phyloP scores from a whole-genome alignment of 495 filamentous ascomycete species.

The Hypoxylon lienhwacheense region DNA sequence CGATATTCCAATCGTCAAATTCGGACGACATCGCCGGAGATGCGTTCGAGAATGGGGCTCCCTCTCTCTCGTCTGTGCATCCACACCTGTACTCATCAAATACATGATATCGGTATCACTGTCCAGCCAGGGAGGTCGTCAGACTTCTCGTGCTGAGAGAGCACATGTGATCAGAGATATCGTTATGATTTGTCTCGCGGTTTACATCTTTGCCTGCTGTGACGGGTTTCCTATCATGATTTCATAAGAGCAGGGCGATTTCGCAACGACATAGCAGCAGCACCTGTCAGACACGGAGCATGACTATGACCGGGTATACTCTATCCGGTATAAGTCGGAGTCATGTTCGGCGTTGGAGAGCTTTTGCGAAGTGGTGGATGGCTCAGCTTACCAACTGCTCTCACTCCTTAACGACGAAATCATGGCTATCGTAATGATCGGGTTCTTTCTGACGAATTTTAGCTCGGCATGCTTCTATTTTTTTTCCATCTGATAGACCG shows the following conservation, averaged over 20 bases:
- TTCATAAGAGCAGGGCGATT: slow-evolving; percentile 14
- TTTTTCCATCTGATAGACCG: slow-evolving; percentile 30
- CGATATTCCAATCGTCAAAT: slow-evolving; percentile 23
- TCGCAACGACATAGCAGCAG: background rate
- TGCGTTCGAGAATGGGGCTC: too few relatives aligned
- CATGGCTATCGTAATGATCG: slow-evolving; percentile 34
- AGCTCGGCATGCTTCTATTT: too few relatives aligned
- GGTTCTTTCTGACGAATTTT: slow-evolving; percentile 35
- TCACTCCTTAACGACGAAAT: slow-evolving; percentile 37
- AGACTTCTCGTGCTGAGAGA: slow-evolving; percentile 24
- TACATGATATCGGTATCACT: slow-evolving; percentile 26
- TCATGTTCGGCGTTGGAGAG: slow-evolving; percentile 32
- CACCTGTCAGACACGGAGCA: slow-evolving; percentile 2
- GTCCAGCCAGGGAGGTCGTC: slow-evolving; percentile 15
- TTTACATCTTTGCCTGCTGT: slow-evolving; percentile 11
- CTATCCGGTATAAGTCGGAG: slow-evolving; percentile 30
- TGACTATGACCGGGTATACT: slow-evolving; percentile 23
- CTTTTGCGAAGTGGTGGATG: slow-evolving; percentile 42
- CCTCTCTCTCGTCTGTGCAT: slow-evolving; percentile 36
- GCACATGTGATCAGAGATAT: slow-evolving; percentile 10
- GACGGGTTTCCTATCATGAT: slow-evolving; percentile 19
- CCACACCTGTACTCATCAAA: slow-evolving; percentile 27
- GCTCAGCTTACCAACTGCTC: slow-evolving; percentile 34
- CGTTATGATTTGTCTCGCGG: slow-evolving; percentile 14
- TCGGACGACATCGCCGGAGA: slow-evolving; percentile 21